Conservation (phyloP, 2,329 filamentous ascomycete genomes). For the Ophiostoma triangulosporum region DNA sequence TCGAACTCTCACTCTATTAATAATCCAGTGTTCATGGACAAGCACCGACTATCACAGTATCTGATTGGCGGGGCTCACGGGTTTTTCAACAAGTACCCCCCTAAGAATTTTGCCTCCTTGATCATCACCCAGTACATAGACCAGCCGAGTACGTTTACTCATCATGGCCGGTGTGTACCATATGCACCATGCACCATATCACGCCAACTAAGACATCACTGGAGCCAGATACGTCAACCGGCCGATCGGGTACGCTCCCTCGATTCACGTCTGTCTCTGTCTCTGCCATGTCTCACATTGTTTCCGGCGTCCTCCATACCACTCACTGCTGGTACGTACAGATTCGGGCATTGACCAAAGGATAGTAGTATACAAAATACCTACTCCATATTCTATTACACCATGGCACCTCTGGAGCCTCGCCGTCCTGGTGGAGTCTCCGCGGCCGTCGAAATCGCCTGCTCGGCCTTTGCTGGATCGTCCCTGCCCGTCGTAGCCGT, state of each 20-base stretch:
- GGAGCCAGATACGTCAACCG: neutral
- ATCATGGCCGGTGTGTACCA: neutral
- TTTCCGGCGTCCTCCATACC: neutral
- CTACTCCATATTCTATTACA: too few species aligned
- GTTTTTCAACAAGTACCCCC: too few species aligned
- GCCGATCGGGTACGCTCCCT: neutral
- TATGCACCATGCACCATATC: neutral
- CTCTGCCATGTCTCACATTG: neutral
- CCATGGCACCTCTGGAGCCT: conserved; percentile 2
- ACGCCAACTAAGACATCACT: neutral
- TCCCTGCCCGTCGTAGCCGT: neutral
- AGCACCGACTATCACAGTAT: too few species aligned
- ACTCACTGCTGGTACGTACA: too few species aligned
- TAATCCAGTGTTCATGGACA: too few species aligned
- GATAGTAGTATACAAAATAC: too few species aligned
- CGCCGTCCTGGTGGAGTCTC: conserved; percentile 9
- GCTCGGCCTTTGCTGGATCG: neutral
- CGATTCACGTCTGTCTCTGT: neutral
- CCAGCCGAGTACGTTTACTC: too few species aligned
- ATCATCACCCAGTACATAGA: too few species aligned
- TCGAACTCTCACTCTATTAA: too few species aligned
- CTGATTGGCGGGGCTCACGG: too few species aligned
- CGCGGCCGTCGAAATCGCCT: neutral
- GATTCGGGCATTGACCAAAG: too few species aligned
- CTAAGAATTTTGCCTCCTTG: too few species aligned